Evolutionary conservation across 2,329 filamentous ascomycete species (phyloP), one percentile per base, ranked within the genome.

Genomic region (Ascochyta koolunga): DNA sequence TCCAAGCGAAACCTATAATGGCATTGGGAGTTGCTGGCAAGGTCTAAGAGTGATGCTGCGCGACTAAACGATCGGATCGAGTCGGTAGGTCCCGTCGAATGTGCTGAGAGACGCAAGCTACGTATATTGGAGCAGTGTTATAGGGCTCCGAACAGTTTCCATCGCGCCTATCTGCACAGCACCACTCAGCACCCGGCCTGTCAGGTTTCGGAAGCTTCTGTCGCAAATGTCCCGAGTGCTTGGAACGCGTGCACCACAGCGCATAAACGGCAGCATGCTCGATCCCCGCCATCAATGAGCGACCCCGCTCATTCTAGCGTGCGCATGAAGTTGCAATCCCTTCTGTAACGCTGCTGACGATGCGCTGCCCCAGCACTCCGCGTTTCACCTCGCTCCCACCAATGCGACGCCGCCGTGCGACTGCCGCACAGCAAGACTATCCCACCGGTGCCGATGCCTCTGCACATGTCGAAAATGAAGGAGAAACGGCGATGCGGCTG

Each of bases 291-390:
- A 21, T 37, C 32, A 36, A 50, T 32, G 33, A 33, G 33, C 24
- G 22, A 8, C 31, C 31, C 13, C 22, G 35, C 44, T 40, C 33
- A 24, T 22, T 38, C 35, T 42, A 15, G 31, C 35, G 36, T 35
- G 37, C 19, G 61, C 61, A 64, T 64, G 37, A 64, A 58, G 36
- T 38, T 18, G 45, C 40, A 61, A 60, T 61, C 52, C 54, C 41
- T 22, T 47, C 52, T 56, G 52, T 50, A 50, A 56, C 52, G 16
- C 6, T 42, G 25, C 33, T 27, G 32, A 38, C 42, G 38, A 42
- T 13, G 18, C 41, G 19, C 22, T 44, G 22, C 40, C 39, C 40
- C 36, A 50, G 40, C 29, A 9, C 15, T 38, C 27, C 40, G 37
- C 29, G 52, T 56, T 56, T 56, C 52, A 50, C 46, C 29, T 16